A percentile compares a stretch with the other conserved stretches of the same genome.
phyloP scores from a whole-genome alignment of 306 rosid genomes.

The Lathyrus oleraceus region DNA sequence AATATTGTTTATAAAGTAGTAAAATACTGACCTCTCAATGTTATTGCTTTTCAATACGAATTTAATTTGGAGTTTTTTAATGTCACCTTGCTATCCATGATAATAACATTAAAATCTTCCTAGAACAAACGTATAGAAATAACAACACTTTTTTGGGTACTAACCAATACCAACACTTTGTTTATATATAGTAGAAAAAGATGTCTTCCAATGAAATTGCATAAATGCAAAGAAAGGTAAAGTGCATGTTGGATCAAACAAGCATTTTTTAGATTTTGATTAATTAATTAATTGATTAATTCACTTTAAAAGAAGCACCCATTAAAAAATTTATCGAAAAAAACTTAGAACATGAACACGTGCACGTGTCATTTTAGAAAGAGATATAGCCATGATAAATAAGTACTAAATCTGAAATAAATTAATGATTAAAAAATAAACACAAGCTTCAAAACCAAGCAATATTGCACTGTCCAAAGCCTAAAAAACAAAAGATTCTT shows the following conservation, averaged over 20 bases:
- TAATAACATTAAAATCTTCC: conserved; percentile 25
- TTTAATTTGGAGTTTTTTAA: conserved; percentile 13
- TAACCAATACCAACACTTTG: neutral
- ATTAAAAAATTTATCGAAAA: neutral
- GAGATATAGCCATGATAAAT: conserved; percentile 25
- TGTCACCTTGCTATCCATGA: neutral
- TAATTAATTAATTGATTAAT: conserved; percentile 24
- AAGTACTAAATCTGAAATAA: neutral
- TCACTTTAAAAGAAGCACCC: conserved; percentile 33
- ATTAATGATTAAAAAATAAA: conserved; percentile 24
- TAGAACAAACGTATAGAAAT: conserved; percentile 16
- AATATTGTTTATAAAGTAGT: conserved; percentile 25
- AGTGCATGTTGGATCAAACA: conserved; percentile 41
- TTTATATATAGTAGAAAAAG: conserved; percentile 20
- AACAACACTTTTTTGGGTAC: conserved; percentile 5
- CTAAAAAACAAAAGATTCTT: conserved; percentile 51
- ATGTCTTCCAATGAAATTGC: conserved; percentile 30
- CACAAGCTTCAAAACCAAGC: conserved; percentile 68
- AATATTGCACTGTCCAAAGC: conserved; percentile 41
- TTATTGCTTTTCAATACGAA: neutral
- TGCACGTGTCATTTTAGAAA: conserved; percentile 44
- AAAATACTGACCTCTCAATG: conserved; percentile 1
- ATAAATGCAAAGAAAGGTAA: conserved; percentile 38
- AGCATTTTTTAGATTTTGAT: conserved; percentile 29
- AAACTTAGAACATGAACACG: conserved; percentile 40